phyloP scores from a whole-genome alignment of 164 flowering plant species.

The Tinospora cordifolia region DNA sequence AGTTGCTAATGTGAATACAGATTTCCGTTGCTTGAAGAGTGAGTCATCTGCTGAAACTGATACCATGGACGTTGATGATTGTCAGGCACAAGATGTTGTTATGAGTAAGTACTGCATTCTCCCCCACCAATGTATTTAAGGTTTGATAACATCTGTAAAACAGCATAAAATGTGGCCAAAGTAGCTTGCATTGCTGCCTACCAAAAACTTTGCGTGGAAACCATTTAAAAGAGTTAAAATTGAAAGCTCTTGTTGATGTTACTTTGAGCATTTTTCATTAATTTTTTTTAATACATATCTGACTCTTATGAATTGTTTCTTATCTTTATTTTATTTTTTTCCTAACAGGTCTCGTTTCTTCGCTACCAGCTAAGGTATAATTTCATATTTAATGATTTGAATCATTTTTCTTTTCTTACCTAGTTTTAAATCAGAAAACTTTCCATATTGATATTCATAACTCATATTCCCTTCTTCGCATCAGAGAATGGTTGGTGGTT shows the following conservation, averaged over 20 bases:
- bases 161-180: background rate
- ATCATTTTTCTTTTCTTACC: background rate
- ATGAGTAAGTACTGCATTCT: conserved; percentile 31
- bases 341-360: conserved; percentile 38
- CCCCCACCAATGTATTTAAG: background rate
- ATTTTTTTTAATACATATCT: background rate
- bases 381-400: background rate
- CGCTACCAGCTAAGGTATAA: conserved; percentile 38
- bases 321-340: conserved; percentile 18
- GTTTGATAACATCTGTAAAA: background rate
- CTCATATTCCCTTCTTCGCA: no score
- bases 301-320: conserved; percentile 7
- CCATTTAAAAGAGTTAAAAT: background rate
- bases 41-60: conserved; percentile 73
- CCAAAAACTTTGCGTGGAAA: background rate
- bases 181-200: background rate
- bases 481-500: no score
- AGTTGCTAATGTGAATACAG: conserved; percentile 14
- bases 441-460: background rate
- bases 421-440: background rate
- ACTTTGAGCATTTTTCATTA: background rate
- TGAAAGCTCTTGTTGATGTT: background rate
- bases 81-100: conserved; percentile 23
- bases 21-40: conserved; percentile 19
- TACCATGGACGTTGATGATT: conserved; percentile 37